A percentile compares a stretch with the other conserved stretches of the same genome.
Conservation (phyloP, 495 filamentous ascomycete species). For the Clohesyomyces aquaticus region DNA sequence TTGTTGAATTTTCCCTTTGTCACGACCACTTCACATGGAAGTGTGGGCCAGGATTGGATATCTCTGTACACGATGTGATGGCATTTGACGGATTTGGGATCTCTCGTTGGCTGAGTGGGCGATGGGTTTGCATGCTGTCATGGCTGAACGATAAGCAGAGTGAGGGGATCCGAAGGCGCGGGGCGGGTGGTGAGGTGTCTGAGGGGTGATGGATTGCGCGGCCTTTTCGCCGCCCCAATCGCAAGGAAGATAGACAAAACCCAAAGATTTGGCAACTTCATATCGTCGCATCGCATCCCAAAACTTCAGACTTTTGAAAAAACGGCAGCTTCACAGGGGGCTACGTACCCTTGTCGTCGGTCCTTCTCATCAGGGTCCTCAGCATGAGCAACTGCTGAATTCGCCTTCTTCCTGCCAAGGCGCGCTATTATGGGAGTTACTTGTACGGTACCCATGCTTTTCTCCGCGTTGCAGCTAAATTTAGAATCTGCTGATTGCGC, state of each 20-base stretch:
- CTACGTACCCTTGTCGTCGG: background rate
- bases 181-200: background rate
- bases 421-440: background rate
- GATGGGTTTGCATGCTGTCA: background rate
- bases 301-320: too few relatives aligned
- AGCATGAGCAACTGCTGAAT: background rate
- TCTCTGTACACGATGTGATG: slow-evolving; percentile 9
- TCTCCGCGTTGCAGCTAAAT: background rate
- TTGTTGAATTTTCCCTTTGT: slow-evolving; percentile 20
- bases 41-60: background rate
- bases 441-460: too few relatives aligned
- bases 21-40: slow-evolving; percentile 18
- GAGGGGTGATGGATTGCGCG: slow-evolving; percentile 8
- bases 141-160: slow-evolving; percentile 13
- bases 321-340: background rate
- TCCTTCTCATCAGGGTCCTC: background rate
- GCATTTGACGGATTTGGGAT: slow-evolving; percentile 1
- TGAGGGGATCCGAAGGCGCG: slow-evolving; percentile 3
- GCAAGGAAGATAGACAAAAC: slow-evolving; percentile 9
- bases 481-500: background rate
- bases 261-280: slow-evolving; percentile 10
- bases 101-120: background rate
- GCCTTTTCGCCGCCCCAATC: background rate
- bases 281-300: too few relatives aligned
- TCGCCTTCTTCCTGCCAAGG: background rate